Percentiles rank a stretch among this genome's conserved stretches.
Evolutionary conservation across 2,329 filamentous ascomycete species (phyloP).

Genomic region (Clonostachys rosea): DNA sequence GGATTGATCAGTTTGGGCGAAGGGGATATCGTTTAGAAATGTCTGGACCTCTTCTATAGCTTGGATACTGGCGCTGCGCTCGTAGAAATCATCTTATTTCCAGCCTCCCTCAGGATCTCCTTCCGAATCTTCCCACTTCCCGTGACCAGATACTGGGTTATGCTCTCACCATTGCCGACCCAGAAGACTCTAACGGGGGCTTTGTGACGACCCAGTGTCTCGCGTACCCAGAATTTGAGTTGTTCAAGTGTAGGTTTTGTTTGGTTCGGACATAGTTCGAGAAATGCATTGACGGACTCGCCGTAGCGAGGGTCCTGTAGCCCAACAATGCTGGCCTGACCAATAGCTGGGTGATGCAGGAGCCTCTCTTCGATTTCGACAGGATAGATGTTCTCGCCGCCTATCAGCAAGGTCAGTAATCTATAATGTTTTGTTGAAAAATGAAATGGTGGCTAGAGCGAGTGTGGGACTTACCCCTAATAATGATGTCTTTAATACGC

Average conservation of each 20-base stretch:
- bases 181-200: slow-evolving; percentile 1
- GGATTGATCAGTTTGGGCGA: too few relatives aligned
- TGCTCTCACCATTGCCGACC: not conserved
- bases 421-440: not conserved
- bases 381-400: slow-evolving; percentile 78
- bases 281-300: slow-evolving; percentile 74
- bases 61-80: too few relatives aligned
- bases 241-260: not conserved
- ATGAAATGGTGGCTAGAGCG: too few relatives aligned
- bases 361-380: slow-evolving; percentile 79
- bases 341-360: slow-evolving; percentile 60
- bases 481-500: slow-evolving; percentile 83
- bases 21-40: too few relatives aligned
- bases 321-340: slow-evolving; percentile 71
- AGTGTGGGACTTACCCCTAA: slow-evolving; percentile 52
- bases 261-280: slow-evolving; percentile 22
- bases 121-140: not conserved
- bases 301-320: slow-evolving; percentile 72
- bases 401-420: not conserved
- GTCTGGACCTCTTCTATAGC: too few relatives aligned
- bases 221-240: not conserved
- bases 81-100: too few relatives aligned
- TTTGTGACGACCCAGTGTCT: slow-evolving; percentile 1
- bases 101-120: not conserved
- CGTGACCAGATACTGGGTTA: not conserved